Base-by-base conservation (phyloP, 2,329 filamentous ascomycete species). In the Trichoderma gracile region DNA sequence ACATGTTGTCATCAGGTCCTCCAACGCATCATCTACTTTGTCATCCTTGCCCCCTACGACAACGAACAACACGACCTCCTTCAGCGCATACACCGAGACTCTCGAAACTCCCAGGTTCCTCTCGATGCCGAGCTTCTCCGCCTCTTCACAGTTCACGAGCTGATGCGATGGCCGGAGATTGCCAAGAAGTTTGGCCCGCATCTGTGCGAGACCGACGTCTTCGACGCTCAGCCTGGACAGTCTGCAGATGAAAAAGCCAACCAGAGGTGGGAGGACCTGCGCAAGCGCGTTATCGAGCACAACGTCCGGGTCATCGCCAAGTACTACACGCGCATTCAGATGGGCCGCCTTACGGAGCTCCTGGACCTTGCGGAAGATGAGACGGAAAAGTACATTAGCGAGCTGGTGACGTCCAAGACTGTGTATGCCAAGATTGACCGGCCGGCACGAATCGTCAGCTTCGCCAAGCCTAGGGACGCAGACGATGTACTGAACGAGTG, bases 231-330 rank as follows among this genome's bases (percentile, higher is more conserved):
- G 56, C 76, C 84, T 68, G 82, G 85, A 68, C 82, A 88, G 69
- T 88, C 89, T 6, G 81, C 83, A 40, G 93, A 97, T 71, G 84
- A 89, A 66, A 94, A 97, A 78, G 90, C 93, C 30, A 81, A 91
- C 77, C 86, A 89, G 77, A 86, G 95, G 76, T 99, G 94, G 93
- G 86, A 95, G 75, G 95, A 97, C 75, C 82, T 99, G 68, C 91
- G 95, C 73, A 98, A 98, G 85, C 93, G 95, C 60, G 95, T 99
- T 67, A 99, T 99, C 72, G 95, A 99, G 82, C 95, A 99, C 81
- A 99, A 99, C 70, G 94, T 99, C 60, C 92, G 95, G 59, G 95
- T 99, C 2, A 87, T 99, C 43, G 95, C 95, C 72, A 97, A 97
- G 79, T 99, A 99, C 84, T 99, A 99, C 81, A 99, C 95, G 23